Base-by-base conservation (phyloP, 345 rosid genomes). In the Tarenaya hassleriana region DNA sequence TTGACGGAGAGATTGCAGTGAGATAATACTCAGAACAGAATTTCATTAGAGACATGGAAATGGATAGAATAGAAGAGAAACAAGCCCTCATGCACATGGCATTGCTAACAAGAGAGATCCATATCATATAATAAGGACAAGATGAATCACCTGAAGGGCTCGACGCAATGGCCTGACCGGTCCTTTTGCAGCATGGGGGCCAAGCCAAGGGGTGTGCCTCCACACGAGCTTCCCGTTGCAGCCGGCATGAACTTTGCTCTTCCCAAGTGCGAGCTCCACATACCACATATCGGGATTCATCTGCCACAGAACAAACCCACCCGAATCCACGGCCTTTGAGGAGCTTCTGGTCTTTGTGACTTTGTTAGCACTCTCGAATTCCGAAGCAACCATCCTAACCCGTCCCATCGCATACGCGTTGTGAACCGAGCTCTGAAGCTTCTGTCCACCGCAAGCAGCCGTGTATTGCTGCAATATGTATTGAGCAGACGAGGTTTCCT, bases 241-340 rank as follows among this genome's bases (percentile, higher is more conserved):
- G 18, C 96, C 94, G 62, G 96, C 96, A 54, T 69, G 96, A 69
- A 88, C 86, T 60, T 88, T 88, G 50, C 81, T 76, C 37, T 83
- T 90, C 18, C 90, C 96, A 12, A 82, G 94, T 1, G 96, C 80
- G 55, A 84, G 84, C 62, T 84, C 96, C 34, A 88, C 96, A 62
- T 88, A 88, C 96, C 96, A 88, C 94, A 84, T 84, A 46, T 84
- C 96, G 4, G 96, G 96, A 73, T 84, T 70, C 96, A 88, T 88
- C 75, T 88, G 94, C 96, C 96, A 88, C 10, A 88, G 94, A 52
- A 88, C 96, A 47, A 88, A 88, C 5, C 96, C 90, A 14, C 96
- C 96, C 0, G 82, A 67, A 61, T 88, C 94, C 3, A 24, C 29
- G 5, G 77, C 76, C 41, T 79, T 69, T 0, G 87, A 66, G 41